Base-by-base conservation (phyloP, 192 early-diverging fungal species). In the Lunasporangiospora selenospora region DNA sequence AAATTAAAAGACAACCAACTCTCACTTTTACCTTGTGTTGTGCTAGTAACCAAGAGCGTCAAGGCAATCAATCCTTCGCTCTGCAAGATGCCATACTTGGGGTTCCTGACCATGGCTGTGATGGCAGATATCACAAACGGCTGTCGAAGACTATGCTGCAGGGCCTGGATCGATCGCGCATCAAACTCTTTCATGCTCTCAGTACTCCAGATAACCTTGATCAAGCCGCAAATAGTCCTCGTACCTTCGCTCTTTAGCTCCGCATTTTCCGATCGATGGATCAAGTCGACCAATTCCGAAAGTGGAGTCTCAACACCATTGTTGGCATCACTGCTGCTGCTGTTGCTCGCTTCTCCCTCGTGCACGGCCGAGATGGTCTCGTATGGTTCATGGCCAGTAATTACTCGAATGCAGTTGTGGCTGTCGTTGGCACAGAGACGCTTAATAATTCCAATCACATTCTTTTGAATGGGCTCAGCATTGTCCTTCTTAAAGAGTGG, bases 1-100 rank as follows among this genome's bases (percentile, higher is more conserved):
- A 26, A 34, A 38, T 31, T 41, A 21, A 29, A 9, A 34, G 18
- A 18, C 46, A 53, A 16, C 10, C 51, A 18, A 39, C 9, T 45
- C 15, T 26, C 37, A 11, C 8, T 34, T 46, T 44, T 71, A 77
- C 76, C 75, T 62, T 62, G 56, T n/a, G 36, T 23, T 19, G 75
- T 52, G 19, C 73, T 76, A 19, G 78, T 75, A 31, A 80, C 62
- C 29, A 86, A 54, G 34, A 86, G 46, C 0, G 82, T 84, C 39
- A 86, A 63, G 13, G 80, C 80, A 36, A 86, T 78, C 40, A 84
- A 56, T 12, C 82, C 85, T 33, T 86, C 85, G 53, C 82, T 86
- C 49, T 86, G 83, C 3, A 86, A 62, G 11, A 86, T 67, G 16
- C 76, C 53, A 58, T 78, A 86, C 47, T 82, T 82, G 11, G 85